These are phyloP conservation scores for Venturia carpophila DNA, from an alignment of 2,329 filamentous ascomycete genomes.

Conservation along the genomic window DNA sequence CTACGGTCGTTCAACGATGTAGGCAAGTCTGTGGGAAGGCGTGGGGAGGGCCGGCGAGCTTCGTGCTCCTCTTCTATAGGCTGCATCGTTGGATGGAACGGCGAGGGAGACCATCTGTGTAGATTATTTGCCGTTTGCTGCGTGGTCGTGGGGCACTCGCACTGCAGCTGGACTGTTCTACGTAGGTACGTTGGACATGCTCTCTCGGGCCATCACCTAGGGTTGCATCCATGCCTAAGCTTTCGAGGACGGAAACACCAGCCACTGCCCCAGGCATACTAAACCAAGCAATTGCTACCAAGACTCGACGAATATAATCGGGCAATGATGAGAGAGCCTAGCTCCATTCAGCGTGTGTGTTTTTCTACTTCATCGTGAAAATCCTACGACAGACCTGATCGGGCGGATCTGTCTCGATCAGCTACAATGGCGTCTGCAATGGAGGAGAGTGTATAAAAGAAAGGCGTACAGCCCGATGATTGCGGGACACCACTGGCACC, in stretches of 20 bases:
- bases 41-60: slow-evolving; percentile 5
- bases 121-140: not conserved
- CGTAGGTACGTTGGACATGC: not conserved
- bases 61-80: not conserved
- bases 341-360: no score
- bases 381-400: not conserved
- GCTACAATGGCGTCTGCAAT: not conserved
- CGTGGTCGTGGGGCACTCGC: not conserved
- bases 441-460: not conserved
- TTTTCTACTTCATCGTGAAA: no score
- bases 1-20: slow-evolving; percentile 85
- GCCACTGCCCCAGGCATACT: not conserved
- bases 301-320: not conserved
- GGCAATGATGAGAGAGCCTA: no score
- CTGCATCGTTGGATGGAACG: not conserved
- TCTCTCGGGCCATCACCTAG: no score
- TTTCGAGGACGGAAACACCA: not conserved
- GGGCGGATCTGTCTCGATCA: not conserved
- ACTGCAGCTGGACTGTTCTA: not conserved
- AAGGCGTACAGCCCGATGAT: not conserved
- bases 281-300: not conserved
- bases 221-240: not conserved
- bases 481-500: no score
- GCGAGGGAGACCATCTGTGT: not conserved
- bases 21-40: slow-evolving; percentile 76